Evolutionary conservation across 2,329 filamentous ascomycete species (phyloP), one percentile per base, ranked within the genome.

Genomic region (Cladorrhinum sp.): DNA sequence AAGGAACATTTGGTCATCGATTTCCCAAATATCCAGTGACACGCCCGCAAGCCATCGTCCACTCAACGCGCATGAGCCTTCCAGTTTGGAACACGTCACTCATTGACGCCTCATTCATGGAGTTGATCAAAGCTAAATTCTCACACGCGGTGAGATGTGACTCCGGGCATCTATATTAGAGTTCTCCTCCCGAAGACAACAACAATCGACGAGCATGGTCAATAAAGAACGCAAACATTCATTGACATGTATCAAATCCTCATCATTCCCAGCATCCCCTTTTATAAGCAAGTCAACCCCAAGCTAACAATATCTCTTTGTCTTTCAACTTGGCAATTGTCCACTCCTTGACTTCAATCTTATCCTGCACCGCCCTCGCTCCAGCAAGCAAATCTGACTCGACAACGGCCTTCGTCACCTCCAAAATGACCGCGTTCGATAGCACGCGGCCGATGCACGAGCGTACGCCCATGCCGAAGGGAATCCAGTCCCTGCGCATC

Each of bases 331-430:
- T 38, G 27, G 52, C 13, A 16, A 38, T 55, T 22, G 25, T 38
- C 52, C 52, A 55, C 29, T 55, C 52, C 52, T 55, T 55, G 27
- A 55, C 29, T 55, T 55, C 52, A 55, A 55, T 55, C 52, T 55
- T 55, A 9, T 41, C 36, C 16, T 41, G 36, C 36, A 41, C 36
- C 36, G 36, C 36, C 36, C 36, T 41, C 36, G 16, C 36, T 18
- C 36, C 36, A 18, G 36, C 36, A 41, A 41, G 36, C 16, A 41
- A 41, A 41, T 41, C 36, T n/a, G 36, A 13, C 36, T 41, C 36
- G 16, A 41, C 36, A 41, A 41, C 36, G 36, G 36, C 36, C 36
- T 41, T 41, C 6, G 16, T 41, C 36, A 18, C 36, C 36, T 41
- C 36, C 36, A 41, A 41, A 41, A 41, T 41, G 36, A 41, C 36